Base-by-base conservation (phyloP, 2,329 filamentous ascomycete genomes). In the Verticillium isaacii region DNA sequence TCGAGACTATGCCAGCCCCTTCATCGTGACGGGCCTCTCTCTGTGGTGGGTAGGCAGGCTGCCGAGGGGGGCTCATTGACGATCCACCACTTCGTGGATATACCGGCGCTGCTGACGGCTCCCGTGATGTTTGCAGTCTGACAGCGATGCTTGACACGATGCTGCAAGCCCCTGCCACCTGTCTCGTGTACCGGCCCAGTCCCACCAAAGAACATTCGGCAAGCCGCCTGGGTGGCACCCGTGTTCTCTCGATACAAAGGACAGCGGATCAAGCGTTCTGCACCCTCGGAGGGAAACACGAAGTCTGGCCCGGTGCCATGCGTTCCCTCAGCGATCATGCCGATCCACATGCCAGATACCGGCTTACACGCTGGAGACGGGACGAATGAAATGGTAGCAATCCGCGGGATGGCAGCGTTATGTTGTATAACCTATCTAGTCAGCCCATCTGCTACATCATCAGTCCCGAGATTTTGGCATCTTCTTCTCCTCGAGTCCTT, bases 401-500 rank as follows among this genome's bases (percentile, higher is more conserved):
- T n/a, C 45, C 45, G 45, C 1, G 45, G 11, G 45, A n/a, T 25
- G 12, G 23, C 9, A 12, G 23, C 19, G 3, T n/a, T 12, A 14
- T 25, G n/a, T 12, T n/a, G 19, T 50, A 50, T 23, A n/a, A 23
- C 19, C 19, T 50, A 50, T 25, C 45, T 50, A 50, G 45, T 14
- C 19, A 8, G 17, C 19, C n/a, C 19, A 50, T 25, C 8, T 25
- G 19, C 45, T 4, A 50, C 45, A 50, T 50, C 45, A 50, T 50
- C 45, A 50, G 45, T 63, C 69, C 59, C 71, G 66, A 59, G 72
- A 68, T 64, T 74, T 78, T 2, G 77, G 77, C 76, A 78, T 78
- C 69, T 78, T 96, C 78, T 86, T 91, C 63, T 92, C 90, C 70
- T 92, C 92, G 68, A 97, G 72, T 19, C 83, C 88, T 70, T 97